A percentile compares a stretch with the other conserved stretches of the same genome.
Evolutionary conservation across 306 rosid genomes (phyloP).

Genomic region (Vachellia pachyceras): DNA sequence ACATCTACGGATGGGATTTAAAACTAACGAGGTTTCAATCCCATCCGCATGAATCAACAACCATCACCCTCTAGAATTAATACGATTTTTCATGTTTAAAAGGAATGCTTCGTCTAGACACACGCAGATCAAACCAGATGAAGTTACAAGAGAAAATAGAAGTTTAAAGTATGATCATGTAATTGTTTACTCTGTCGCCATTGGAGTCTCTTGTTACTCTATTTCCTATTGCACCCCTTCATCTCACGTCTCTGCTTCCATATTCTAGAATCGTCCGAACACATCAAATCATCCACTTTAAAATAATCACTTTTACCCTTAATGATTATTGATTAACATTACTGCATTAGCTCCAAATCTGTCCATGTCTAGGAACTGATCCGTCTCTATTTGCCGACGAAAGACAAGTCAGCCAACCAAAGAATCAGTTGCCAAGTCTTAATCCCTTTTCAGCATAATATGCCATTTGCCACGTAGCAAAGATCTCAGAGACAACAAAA

Average conservation of each 20-base stretch:
- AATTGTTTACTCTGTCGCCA: background rate
- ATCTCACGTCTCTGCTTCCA: background rate
- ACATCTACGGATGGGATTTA: no score
- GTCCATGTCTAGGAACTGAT: slow-evolving; percentile 23
- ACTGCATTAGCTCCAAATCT: background rate
- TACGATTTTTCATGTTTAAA: background rate
- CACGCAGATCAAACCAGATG: slow-evolving; percentile 31
- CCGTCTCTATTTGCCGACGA: background rate
- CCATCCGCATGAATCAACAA: slow-evolving; percentile 36
- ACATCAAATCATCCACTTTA: background rate
- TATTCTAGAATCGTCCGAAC: slow-evolving; percentile 1
- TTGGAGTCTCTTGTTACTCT: background rate
- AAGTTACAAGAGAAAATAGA: background rate
- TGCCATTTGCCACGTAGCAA: background rate
- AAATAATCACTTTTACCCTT: background rate
- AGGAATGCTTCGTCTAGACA: slow-evolving; percentile 12
- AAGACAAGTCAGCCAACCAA: background rate
- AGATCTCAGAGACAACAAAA: background rate
- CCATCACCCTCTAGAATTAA: background rate
- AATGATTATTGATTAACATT: background rate
- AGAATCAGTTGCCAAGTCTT: slow-evolving; percentile 28
- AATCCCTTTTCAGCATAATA: background rate
- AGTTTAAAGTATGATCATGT: no score
- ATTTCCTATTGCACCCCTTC: background rate
- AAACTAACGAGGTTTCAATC: background rate